A percentile compares a stretch with the other conserved stretches of the same genome.
phyloP scores from a whole-genome alignment of 768 basidiomycete genomes.

The Nidularia pulvinata region DNA sequence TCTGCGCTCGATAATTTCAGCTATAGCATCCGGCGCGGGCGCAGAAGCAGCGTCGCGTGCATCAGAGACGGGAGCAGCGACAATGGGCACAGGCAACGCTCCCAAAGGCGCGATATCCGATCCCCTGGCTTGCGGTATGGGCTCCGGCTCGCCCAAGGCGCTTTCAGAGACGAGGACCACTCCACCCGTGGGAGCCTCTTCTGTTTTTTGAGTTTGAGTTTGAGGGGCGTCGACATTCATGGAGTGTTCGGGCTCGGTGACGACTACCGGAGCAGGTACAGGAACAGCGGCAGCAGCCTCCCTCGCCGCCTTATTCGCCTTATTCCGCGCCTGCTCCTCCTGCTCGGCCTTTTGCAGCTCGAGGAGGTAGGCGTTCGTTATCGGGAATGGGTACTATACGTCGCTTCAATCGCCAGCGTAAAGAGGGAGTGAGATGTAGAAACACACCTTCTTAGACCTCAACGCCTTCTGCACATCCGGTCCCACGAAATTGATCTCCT shows the following conservation, averaged over 20 bases:
- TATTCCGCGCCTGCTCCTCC: not conserved
- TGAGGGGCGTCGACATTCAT: conserved; percentile 16
- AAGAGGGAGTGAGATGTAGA: conserved; percentile 5
- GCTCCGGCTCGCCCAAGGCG: not conserved
- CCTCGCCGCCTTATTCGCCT: not conserved
- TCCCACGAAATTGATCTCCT: conserved; percentile 74
- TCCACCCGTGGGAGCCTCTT: conserved; percentile 2
- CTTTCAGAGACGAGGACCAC: not conserved
- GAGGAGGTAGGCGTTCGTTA: conserved; percentile 60
- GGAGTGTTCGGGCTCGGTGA: conserved; percentile 39
- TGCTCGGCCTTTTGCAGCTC: conserved; percentile 30
- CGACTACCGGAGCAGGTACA: conserved; percentile 20
- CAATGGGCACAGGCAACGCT: not conserved
- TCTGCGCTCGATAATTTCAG: conserved; percentile 25
- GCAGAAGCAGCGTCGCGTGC: too few relatives aligned
- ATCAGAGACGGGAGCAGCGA: not conserved
- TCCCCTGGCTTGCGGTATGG: not conserved
- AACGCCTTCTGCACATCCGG: conserved; percentile 58
- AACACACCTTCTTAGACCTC: conserved; percentile 62
- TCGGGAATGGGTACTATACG: conserved; percentile 35
- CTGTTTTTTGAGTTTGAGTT: not conserved
- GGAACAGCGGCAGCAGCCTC: conserved; percentile 8
- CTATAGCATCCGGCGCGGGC: not conserved
- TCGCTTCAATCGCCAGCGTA: not conserved
- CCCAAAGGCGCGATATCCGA: not conserved